Base-by-base conservation (phyloP, 768 basidiomycete genomes). In the Lactarius hatsudake region DNA sequence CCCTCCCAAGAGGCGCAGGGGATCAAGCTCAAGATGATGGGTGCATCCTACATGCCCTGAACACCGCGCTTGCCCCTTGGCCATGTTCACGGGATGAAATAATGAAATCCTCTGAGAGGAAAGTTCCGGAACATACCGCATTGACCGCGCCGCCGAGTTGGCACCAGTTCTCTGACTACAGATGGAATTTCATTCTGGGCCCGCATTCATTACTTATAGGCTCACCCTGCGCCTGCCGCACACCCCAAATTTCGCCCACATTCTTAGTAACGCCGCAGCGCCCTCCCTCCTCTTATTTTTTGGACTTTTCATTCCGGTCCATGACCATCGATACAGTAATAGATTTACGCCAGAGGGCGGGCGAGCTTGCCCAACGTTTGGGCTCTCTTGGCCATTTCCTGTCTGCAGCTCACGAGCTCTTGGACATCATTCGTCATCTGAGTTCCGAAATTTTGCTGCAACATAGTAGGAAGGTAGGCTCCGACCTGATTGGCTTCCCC, bases 381-480 rank as follows among this genome's bases (percentile, higher is more conserved):
- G 59, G 62, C 43, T 67, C 66, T 32, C 32, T 71, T 53, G 36
- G 45, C n/a, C 62, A 55, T 51, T 72, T 72, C 60, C 34, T 65
- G 8, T 54, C 69, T 54, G 70, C 71, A 23, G 66, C 70, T 20
- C 65, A 64, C 57, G 70, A 72, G 53, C 71, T 72, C 17, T 51
- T 72, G 30, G 57, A 65, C 48, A 68, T 63, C 57, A 45, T 68
- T 23, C 63, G 57, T 30, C 59, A 26, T 62, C 62, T 71, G 40
- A 64, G 36, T n/a, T 62, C 60, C 36, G 69, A 70, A 62, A 64
- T 66, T 63, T 48, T 71, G 13, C 48, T 59, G 12, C 65, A 56
- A 58, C 71, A 72, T 8, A 61, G 56, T 30, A 68, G 58, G 62
- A 72, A 72, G 71, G 71, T 72, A 61, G 65, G 63, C 28, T 59